These are phyloP conservation scores for Kwoniella shivajii DNA, from an alignment of 1,284 basidiomycete genomes.

Conservation along the genomic window DNA sequence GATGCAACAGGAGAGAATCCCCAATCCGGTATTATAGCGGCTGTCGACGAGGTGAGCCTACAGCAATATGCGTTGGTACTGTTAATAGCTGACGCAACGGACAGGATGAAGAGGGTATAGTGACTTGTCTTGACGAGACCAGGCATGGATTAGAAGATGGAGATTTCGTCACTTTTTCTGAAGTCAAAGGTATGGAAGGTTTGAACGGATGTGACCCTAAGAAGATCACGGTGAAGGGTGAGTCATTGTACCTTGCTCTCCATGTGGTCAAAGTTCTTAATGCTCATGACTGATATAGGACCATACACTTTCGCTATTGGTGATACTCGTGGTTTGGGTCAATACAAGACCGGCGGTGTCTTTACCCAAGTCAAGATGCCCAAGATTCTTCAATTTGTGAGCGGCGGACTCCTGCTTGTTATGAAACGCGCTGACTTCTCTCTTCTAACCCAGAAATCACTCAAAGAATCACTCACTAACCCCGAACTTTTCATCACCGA, in stretches of 20 bases:
- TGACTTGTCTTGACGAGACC: slow-evolving; percentile 96
- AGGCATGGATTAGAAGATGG: slow-evolving; percentile 97
- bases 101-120: slow-evolving; percentile 82
- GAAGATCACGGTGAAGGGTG: slow-evolving; percentile 86
- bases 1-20: slow-evolving; percentile 96
- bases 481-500: slow-evolving; percentile 95
- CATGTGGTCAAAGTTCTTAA: not conserved
- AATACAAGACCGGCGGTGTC: slow-evolving; percentile 87
- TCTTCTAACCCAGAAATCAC: slow-evolving; percentile 70
- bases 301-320: slow-evolving; percentile 96
- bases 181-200: slow-evolving; percentile 93
- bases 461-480: slow-evolving; percentile 77
- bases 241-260: slow-evolving; percentile 19
- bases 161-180: slow-evolving; percentile 96
- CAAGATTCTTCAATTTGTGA: slow-evolving; percentile 87
- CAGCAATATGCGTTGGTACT: not conserved
- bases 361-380: slow-evolving; percentile 99
- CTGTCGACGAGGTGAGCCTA: slow-evolving; percentile 70
- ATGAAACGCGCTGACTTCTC: slow-evolving; percentile 16
- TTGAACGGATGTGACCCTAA: slow-evolving; percentile 88
- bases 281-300: slow-evolving; percentile 51
- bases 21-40: slow-evolving; percentile 91
- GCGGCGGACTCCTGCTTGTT: too few species aligned
- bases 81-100: slow-evolving; percentile 14
- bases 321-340: slow-evolving; percentile 74